Evolutionary conservation across 1,284 basidiomycete genomes (phyloP), one percentile per base, ranked within the genome.

Genomic region (Tylopilus sp.): DNA sequence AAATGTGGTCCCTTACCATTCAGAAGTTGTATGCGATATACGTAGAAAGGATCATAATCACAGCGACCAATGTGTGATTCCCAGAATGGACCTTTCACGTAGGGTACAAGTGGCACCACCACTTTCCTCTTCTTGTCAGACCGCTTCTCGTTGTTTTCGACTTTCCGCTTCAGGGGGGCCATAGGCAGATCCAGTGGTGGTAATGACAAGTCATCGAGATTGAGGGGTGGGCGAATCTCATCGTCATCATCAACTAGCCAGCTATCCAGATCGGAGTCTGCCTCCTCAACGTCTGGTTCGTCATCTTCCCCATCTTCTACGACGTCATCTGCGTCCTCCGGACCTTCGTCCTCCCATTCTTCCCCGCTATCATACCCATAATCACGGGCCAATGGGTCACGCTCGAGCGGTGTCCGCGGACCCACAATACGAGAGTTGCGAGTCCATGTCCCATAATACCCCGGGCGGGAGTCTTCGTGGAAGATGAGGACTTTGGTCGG

Each of bases 361-460:
- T 83, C 90, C 19, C 88, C 92, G 51, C 88, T 91, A 70, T 94
- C 91, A 63, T 91, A 90, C 14, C 79, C 77, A 68, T 94, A 94
- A 70, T 94, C 90, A 50, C 88, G 76, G 20, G 81, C 76, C 7
- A 84, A 72, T 8, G 82, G 74, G 62, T 94, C 92, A 57, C 79
- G 78, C 5, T 77, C 80, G 55, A 92, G 84, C 2, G 92, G 90
- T 29, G 76, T 79, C n/a, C 92, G 81, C 9, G 88, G 83, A 3
- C 87, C 84, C 52, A 94, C 81, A 47, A 81, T 70, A 15, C 75
- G 75, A 22, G 89, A 91, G 54, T 76, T 81, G 46, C 86, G 84
- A 11, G 90, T 92, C 87, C 88, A 94, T 17, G 92, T 94, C 25
- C 91, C 92, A 61, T 85, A 86, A 69, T 92, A 94, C 2, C 90